Evolutionary conservation across 2,329 filamentous ascomycete species (phyloP).

Genomic region (Diaporthe sp.): DNA sequence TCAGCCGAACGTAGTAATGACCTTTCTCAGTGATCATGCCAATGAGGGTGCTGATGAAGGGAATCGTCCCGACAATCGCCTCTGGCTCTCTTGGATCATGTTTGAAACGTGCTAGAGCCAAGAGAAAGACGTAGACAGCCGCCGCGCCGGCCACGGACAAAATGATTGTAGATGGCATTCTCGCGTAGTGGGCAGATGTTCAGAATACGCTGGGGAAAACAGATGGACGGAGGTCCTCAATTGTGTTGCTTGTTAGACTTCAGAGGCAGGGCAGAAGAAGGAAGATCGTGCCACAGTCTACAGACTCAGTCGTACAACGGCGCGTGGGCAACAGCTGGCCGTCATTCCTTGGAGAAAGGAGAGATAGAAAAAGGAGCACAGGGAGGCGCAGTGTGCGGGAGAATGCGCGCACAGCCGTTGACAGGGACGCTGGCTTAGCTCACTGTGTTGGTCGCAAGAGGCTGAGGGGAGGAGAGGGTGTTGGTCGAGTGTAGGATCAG

Average conservation of each 20-base stretch:
- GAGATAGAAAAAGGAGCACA: background rate
- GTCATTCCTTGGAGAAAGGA: background rate
- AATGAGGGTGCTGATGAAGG: background rate
- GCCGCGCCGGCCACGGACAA: background rate
- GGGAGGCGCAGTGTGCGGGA: background rate
- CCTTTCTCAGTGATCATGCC: conserved; percentile 17
- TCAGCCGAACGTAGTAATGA: background rate
- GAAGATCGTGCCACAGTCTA: background rate
- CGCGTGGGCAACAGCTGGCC: background rate
- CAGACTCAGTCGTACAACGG: background rate
- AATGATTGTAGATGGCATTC: background rate
- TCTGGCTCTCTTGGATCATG: conserved; percentile 26
- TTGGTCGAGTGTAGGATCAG: background rate
- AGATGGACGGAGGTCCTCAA: background rate
- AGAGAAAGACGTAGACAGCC: conserved; percentile 9
- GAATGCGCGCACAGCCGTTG: background rate
- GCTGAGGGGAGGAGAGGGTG: background rate
- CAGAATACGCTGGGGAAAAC: background rate
- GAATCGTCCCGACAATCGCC: background rate
- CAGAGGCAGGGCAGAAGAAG: background rate
- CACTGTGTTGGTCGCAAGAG: background rate
- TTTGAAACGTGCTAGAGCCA: conserved; percentile 16
- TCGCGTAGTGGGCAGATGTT: background rate
- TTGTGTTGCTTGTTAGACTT: background rate
- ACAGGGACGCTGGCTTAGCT: background rate